Percentiles rank a stretch among this genome's conserved stretches.
These are phyloP conservation scores for Lipomyces sp. DNA, from an alignment of 805 yeast genomes.

Conservation along the genomic window DNA sequence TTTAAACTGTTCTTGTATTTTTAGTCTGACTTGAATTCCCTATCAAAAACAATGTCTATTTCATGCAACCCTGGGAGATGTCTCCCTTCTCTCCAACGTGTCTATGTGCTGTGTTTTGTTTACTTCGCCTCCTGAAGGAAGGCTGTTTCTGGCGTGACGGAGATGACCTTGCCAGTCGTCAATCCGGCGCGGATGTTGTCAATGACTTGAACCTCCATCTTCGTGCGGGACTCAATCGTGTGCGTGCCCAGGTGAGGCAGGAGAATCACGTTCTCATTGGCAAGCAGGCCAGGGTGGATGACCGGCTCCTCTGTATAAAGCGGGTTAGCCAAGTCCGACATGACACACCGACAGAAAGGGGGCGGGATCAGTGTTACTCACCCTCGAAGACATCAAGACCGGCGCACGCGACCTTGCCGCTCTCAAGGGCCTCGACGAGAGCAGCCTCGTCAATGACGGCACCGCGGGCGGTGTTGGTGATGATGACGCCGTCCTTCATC, in stretches of 20 bases:
- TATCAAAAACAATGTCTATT: too few species aligned
- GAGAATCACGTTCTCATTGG: conserved; percentile 52
- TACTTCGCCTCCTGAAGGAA: conserved; percentile 1
- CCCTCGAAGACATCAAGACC: conserved; percentile 65
- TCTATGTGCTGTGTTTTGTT: too few species aligned
- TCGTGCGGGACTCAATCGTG: conserved; percentile 64
- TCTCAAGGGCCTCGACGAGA: conserved; percentile 48
- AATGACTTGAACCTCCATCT: conserved; percentile 78
- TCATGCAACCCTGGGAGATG: too few species aligned
- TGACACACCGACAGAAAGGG: too few species aligned
- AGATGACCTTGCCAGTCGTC: conserved; percentile 58
- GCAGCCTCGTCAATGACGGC: conserved; percentile 66
- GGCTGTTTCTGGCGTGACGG: conserved; percentile 21
- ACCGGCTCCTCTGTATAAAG: conserved; percentile 49
- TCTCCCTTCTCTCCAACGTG: too few species aligned
- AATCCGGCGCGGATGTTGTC: conserved; percentile 60
- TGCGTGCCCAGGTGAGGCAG: conserved; percentile 90
- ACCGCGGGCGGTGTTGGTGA: conserved; percentile 87
- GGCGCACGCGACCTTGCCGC: conserved; percentile 54
- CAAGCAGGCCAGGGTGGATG: conserved; percentile 52
- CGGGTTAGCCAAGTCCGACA: not conserved
- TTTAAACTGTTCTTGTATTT: too few species aligned
- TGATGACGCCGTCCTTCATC: conserved; percentile 75
- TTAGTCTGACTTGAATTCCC: too few species aligned
- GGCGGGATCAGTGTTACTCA: not conserved